Evolutionary conservation across 1,284 basidiomycete genomes (phyloP).

Genomic region (Sporisorium iseilematis-ciliati): DNA sequence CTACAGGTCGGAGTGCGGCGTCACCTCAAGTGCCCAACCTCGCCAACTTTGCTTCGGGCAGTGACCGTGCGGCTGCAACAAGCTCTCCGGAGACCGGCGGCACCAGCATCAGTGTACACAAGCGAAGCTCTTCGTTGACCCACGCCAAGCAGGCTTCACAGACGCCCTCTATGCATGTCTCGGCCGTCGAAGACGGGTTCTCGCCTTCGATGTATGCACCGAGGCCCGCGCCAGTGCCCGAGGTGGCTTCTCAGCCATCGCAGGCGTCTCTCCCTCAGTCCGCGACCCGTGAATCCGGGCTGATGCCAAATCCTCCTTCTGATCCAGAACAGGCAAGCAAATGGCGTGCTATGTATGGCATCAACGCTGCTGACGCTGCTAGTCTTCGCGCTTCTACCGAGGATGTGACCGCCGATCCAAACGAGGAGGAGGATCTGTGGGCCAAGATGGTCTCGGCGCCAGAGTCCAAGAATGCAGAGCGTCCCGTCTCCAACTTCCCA

Average conservation of each 20-base stretch:
- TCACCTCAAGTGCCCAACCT: conserved; percentile 25
- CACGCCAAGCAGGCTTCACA: conserved; percentile 21
- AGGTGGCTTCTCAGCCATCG: neutral
- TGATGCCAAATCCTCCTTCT: conserved; percentile 36
- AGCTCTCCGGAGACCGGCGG: conserved; percentile 39
- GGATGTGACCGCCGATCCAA: conserved; percentile 19
- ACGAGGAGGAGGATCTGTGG: conserved; percentile 61
- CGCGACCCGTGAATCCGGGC: conserved; percentile 12
- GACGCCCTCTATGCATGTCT: conserved; percentile 9
- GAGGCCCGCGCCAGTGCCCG: conserved; percentile 29
- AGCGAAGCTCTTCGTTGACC: conserved; percentile 29
- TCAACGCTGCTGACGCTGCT: conserved; percentile 30
- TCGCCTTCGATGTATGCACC: conserved; percentile 19
- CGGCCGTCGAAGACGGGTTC: conserved; percentile 11
- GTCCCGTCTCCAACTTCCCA: conserved; percentile 40
- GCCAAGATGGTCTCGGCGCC: conserved; percentile 47
- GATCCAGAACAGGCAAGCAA: conserved; percentile 40
- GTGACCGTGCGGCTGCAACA: conserved; percentile 27
- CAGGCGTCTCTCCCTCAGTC: conserved; percentile 1
- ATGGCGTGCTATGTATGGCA: conserved; percentile 52
- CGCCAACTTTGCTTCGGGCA: conserved; percentile 26
- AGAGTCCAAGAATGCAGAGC: conserved; percentile 2
- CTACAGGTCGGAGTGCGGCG: conserved; percentile 18
- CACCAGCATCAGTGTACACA: conserved; percentile 34
- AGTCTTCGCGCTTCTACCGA: conserved; percentile 35